Evolutionary conservation across 306 rosid species (phyloP).

Genomic region (Cicer yamashitae): DNA sequence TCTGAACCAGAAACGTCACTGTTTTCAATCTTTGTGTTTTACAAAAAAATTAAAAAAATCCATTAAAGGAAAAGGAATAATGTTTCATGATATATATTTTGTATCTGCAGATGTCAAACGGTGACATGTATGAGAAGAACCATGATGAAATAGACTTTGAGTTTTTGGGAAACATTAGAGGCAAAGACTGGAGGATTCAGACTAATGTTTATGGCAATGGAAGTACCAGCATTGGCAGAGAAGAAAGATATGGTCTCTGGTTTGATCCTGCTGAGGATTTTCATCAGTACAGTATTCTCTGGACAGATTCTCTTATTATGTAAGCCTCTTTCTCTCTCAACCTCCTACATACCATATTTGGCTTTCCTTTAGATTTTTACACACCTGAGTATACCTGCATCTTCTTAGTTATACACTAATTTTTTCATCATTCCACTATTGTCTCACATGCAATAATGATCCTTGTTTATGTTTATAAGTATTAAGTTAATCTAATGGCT

Average conservation of each 20-base stretch:
- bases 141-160: conserved; percentile 98
- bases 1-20: conserved; percentile 18
- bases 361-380: conserved; percentile 21
- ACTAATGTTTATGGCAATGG: conserved; percentile 97
- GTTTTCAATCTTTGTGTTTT: conserved; percentile 10
- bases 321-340: conserved; percentile 51
- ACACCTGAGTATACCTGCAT: background rate
- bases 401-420: background rate
- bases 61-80: background rate
- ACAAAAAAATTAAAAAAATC: background rate
- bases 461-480: conserved; percentile 21
- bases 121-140: conserved; percentile 82
- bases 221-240: conserved; percentile 87
- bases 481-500: conserved; percentile 8
- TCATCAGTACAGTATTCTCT: conserved; percentile 83
- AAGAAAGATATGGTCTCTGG: conserved; percentile 93
- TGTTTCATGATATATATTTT: conserved; percentile 25
- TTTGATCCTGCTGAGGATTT: conserved; percentile 91
- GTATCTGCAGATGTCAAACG: conserved; percentile 85
- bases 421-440: conserved; percentile 9
- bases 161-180: conserved; percentile 94
- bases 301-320: conserved; percentile 90
- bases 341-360: conserved; percentile 41
- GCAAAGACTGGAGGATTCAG: conserved; percentile 98
- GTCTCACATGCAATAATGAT: conserved; percentile 1